phyloP scores from a whole-genome alignment of 352 stramenopile species.

The Pelagophyceae sp. region DNA sequence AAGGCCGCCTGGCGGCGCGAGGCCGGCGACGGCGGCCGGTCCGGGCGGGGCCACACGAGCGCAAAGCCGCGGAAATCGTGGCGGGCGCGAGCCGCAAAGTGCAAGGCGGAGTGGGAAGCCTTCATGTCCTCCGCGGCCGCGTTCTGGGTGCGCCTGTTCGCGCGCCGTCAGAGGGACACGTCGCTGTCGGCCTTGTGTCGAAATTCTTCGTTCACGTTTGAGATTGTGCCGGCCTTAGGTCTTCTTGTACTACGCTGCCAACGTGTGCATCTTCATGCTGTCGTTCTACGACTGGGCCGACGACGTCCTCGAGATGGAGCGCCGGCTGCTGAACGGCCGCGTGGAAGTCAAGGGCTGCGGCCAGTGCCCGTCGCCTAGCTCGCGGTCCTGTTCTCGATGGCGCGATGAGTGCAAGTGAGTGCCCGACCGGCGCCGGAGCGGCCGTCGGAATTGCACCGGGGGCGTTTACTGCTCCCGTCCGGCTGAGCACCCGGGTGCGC shows the following conservation, averaged over 20 bases:
- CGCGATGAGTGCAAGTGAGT: too few species aligned
- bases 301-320: not conserved
- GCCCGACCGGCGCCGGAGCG: too few species aligned
- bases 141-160: not conserved
- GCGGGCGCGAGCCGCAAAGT: too few species aligned
- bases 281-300: constrained; percentile 12
- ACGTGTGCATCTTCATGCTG: constrained; percentile 9
- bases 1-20: constrained; percentile 24
- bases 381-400: too few species aligned
- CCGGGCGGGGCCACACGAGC: too few species aligned
- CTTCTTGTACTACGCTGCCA: constrained; percentile 20
- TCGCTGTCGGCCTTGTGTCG: not conserved
- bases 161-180: not conserved
- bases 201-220: too few species aligned
- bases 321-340: constrained; percentile 22
- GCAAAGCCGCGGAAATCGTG: too few species aligned
- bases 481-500: too few species aligned
- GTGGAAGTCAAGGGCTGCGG: constrained; percentile 24
- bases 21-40: constrained; percentile 32
- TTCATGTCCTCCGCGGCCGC: too few species aligned
- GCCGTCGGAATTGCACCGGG: too few species aligned
- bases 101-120: not conserved
- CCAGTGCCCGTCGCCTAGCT: constrained; percentile 1
- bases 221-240: too few species aligned
- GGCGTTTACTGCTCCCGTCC: too few species aligned